Conservation (phyloP, 371 early-diverging fungal species). For the Saksenaea vasiformis region DNA sequence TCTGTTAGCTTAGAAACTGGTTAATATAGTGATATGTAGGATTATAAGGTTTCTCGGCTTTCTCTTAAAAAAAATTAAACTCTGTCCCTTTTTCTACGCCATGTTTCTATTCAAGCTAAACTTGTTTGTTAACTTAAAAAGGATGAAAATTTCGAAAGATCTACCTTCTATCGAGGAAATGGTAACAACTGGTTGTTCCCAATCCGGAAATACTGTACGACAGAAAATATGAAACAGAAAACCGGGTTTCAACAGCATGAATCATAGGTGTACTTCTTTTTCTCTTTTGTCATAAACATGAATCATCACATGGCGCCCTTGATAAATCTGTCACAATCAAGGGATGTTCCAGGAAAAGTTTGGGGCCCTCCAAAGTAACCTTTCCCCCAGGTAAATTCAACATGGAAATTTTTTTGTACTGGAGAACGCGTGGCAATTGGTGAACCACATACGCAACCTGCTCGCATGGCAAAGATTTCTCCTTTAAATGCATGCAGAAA, state of each 20-base stretch:
- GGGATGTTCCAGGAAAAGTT: background rate
- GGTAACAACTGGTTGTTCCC: background rate
- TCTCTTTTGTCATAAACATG: background rate
- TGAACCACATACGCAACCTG: background rate
- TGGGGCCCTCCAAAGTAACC: no score
- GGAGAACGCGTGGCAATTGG: background rate
- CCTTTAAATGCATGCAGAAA: background rate
- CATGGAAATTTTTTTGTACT: background rate
- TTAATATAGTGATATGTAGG: background rate
- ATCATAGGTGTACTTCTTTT: background rate
- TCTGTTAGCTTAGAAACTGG: background rate
- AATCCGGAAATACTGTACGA: background rate
- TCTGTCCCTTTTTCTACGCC: background rate
- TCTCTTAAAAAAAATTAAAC: background rate
- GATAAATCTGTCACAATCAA: conserved; percentile 1
- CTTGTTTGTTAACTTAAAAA: background rate
- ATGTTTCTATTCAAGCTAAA: background rate
- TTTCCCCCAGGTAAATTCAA: background rate
- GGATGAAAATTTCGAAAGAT: background rate
- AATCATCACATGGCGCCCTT: background rate
- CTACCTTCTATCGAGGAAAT: background rate
- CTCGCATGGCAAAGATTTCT: background rate
- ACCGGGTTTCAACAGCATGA: background rate
- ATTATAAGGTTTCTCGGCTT: background rate
- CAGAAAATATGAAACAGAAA: background rate